A percentile compares a stretch with the other conserved stretches of the same genome.
Evolutionary conservation across 345 rosid species (phyloP).

Genomic region (sweet orange (Citrus sinensis)): DVS_A1.0 CM039163.1:45757501-45758000

Average conservation of each 20-base stretch:
- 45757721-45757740: slow-evolving; percentile 2
- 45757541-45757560: too few relatives aligned
- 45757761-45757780: slow-evolving; percentile 8
- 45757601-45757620: too few relatives aligned
- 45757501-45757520: too few relatives aligned
- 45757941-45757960: background rate
- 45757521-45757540: too few relatives aligned
- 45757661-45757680: background rate
- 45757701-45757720: slow-evolving; percentile 12
- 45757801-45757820: background rate
- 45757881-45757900: slow-evolving; percentile 8
- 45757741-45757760: slow-evolving; percentile 13
- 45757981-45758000: background rate
- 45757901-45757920: background rate
- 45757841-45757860: slow-evolving; percentile 17
- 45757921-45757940: background rate
- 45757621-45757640: too few relatives aligned
- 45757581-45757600: too few relatives aligned
- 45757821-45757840: background rate
- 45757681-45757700: background rate
- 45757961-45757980: background rate
- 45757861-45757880: slow-evolving; percentile 25
- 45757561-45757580: too few relatives aligned
- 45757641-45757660: too few relatives aligned
- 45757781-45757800: background rate